Evolutionary conservation across 2,329 filamentous ascomycete genomes (phyloP), one percentile per base, ranked within the genome.

Genomic region (Colletotrichum echinochloae): DNA sequence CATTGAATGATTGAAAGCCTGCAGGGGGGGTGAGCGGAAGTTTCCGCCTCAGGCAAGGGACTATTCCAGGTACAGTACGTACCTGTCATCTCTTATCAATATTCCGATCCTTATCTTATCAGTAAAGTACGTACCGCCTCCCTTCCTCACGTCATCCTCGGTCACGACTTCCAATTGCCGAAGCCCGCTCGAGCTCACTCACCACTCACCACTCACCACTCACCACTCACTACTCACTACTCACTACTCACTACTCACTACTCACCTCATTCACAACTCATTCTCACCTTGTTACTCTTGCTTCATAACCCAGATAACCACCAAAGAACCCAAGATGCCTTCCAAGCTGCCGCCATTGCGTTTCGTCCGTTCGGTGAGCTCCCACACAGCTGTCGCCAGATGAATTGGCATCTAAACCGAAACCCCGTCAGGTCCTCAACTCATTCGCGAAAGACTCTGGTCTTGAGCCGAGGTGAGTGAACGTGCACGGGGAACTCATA

Each of bases 391-490:
- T 18, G 7, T 20, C 14, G 12, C 48, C 23, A 12, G 61, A 37
- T 51, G 41, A 37, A 26, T 37, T 4, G 2, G 41, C 44, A 16
- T 37, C 69, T 65, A 49, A 71, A 28, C 3, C 66, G 49, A 46
- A 46, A 68, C 39, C 18, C 48, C 23, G 23, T 1, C 69, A 96
- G 94, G 94, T 97, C 56, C 88, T 94, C 85, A 92, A 92, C 79
- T 95, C 93, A 2, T 98, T 98, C 81, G 89, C 93, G 83, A 88
- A 89, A 74, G 92, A 94, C 73, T 97, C 94, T 6, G 95, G 95
- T 8, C 83, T 98, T 26, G 95, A 98, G 80, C 94, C 94, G 79
- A 92, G 93, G 95, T 97, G 78, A 76, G 82, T 55, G 18, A n/a
- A 1, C 23, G 51, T 48, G 35, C 59, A 39, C n/a, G 28, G n/a